A percentile compares a stretch with the other conserved stretches of the same genome.
Evolutionary conservation across 1,139 yeast species (phyloP).

Genomic region (Yamadazyma jaroonii): DNA sequence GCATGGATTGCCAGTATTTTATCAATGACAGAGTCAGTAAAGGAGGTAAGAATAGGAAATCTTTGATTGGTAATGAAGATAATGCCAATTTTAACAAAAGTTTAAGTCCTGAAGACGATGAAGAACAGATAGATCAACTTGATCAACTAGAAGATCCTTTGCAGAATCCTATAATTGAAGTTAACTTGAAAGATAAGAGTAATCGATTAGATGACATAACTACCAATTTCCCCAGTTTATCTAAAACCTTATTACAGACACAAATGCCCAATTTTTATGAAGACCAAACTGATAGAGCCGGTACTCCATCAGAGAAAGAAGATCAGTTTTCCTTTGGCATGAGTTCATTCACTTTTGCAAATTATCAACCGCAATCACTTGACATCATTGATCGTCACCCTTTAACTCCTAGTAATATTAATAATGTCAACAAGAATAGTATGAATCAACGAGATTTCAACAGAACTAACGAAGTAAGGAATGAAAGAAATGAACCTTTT

Average conservation of each 20-base stretch:
- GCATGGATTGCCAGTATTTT: constrained; percentile 50
- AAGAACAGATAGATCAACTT: background rate
- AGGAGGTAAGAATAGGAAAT: constrained; percentile 35
- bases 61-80: background rate
- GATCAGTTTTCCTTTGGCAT: constrained; percentile 36
- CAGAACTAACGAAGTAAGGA: too few relatives aligned
- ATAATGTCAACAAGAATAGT: constrained; percentile 5
- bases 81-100: constrained; percentile 2
- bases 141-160: too few relatives aligned
- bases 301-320: constrained; percentile 15
- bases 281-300: background rate
- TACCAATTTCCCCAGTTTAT: constrained; percentile 13
- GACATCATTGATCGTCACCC: constrained; percentile 2
- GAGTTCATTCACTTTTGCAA: constrained; percentile 30
- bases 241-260: constrained; percentile 25
- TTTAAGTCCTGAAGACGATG: background rate
- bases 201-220: constrained; percentile 4
- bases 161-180: background rate
- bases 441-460: too few relatives aligned
- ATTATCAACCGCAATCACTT: constrained; percentile 5
- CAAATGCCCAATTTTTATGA: constrained; percentile 12
- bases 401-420: background rate
- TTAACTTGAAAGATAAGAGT: background rate
- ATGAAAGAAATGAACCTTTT: too few relatives aligned
- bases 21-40: constrained; percentile 53